These are phyloP conservation scores for Acidomyces sp. DNA, from an alignment of 495 filamentous ascomycete species.

Conservation along the genomic window DNA sequence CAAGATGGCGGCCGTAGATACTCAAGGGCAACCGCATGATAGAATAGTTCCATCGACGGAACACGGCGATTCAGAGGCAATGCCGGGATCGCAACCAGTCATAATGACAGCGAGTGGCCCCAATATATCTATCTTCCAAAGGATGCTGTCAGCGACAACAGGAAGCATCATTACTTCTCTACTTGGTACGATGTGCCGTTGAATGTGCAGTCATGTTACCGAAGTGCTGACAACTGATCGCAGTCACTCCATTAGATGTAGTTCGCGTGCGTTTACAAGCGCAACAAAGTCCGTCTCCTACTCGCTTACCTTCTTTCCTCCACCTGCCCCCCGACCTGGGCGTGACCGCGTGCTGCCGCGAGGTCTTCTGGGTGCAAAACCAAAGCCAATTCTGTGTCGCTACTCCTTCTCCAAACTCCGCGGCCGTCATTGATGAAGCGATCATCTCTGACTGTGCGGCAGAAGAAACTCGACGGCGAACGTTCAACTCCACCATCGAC, in stretches of 20 bases:
- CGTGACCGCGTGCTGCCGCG: constrained; percentile 87
- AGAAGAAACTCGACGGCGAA: constrained; percentile 67
- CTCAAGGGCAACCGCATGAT: constrained; percentile 29
- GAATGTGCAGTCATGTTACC: no score
- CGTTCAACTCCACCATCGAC: constrained; percentile 84
- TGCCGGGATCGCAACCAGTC: constrained; percentile 6
- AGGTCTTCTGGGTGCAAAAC: constrained; percentile 93
- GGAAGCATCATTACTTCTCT: constrained; percentile 83
- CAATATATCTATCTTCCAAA: constrained; percentile 66
- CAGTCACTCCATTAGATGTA: constrained; percentile 93
- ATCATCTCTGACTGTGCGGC: constrained; percentile 61
- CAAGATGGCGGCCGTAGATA: constrained; percentile 17
- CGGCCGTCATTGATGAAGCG: constrained; percentile 25
- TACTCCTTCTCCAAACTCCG: constrained; percentile 24
- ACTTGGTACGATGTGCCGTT: constrained; percentile 48
- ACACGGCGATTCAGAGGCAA: constrained; percentile 24
- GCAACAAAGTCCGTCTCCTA: constrained; percentile 42
- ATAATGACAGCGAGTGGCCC: constrained; percentile 12
- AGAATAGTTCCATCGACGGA: constrained; percentile 22
- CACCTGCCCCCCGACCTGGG: constrained; percentile 64
- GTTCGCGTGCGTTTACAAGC: constrained; percentile 91
- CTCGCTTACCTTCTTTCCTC: constrained; percentile 40
- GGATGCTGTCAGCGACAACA: constrained; percentile 85
- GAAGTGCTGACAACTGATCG: not conserved
- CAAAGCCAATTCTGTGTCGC: constrained; percentile 66